Percentiles rank a stretch among this genome's conserved stretches.
These are phyloP conservation scores for Penicillium sp. DNA, from an alignment of 2,329 filamentous ascomycete genomes.

Conservation along the genomic window DNA sequence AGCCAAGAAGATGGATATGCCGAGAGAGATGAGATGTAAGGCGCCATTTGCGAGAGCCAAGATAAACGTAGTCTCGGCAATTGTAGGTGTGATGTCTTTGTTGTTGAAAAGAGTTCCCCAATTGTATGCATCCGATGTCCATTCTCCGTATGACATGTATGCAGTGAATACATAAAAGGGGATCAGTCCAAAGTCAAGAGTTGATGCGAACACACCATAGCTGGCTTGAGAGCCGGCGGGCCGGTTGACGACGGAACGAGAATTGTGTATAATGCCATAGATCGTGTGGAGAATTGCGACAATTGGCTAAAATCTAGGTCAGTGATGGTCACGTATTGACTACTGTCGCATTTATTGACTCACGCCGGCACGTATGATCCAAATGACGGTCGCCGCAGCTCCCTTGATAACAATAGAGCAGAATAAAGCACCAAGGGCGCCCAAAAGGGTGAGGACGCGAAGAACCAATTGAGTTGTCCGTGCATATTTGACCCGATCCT, in stretches of 20 bases:
- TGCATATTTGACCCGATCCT: constrained; percentile 68
- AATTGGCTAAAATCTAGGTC: constrained; percentile 61
- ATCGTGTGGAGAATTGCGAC: constrained; percentile 69
- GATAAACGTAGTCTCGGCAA: constrained; percentile 70
- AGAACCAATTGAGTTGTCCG: constrained; percentile 70
- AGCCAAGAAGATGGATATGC: constrained; percentile 72
- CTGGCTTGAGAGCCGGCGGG: constrained; percentile 80
- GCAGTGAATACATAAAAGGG: constrained; percentile 65
- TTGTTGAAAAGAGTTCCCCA: constrained; percentile 72
- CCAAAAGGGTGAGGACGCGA: constrained; percentile 67
- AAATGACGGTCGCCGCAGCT: constrained; percentile 64
- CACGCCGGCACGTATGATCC: constrained; percentile 77
- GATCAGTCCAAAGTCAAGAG: constrained; percentile 69
- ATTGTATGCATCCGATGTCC: constrained; percentile 40
- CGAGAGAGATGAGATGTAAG: constrained; percentile 70
- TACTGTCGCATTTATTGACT: constrained; percentile 31
- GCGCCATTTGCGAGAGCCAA: constrained; percentile 63
- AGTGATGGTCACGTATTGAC: background rate
- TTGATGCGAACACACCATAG: constrained; percentile 81
- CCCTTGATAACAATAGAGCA: constrained; percentile 76
- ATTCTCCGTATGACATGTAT: constrained; percentile 56
- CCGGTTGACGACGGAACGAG: constrained; percentile 67
- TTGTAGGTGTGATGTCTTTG: constrained; percentile 55
- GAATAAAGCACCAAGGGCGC: constrained; percentile 69
- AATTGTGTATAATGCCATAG: constrained; percentile 81